Conservation (phyloP, 768 basidiomycete species). For the Termitomyces eurrhizus region DNA sequence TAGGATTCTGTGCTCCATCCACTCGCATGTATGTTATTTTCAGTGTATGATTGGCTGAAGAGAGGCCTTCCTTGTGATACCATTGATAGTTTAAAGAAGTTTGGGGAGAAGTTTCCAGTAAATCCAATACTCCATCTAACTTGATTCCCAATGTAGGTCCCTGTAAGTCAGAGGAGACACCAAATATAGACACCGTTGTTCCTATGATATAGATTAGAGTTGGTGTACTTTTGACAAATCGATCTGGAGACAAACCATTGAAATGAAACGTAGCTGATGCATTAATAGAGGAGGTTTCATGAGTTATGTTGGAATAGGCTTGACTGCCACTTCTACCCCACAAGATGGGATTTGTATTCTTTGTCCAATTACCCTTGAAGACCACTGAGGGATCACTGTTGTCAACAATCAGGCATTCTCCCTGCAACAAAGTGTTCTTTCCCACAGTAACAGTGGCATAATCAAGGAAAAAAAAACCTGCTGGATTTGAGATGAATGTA, state of each 20-base stretch:
- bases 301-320: neutral
- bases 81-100: no score
- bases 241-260: neutral
- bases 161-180: neutral
- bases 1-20: neutral
- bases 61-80: no score
- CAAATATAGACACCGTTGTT: neutral
- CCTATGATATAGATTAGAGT: neutral
- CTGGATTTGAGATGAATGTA: no score
- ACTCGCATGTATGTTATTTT: no score
- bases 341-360: neutral
- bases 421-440: neutral
- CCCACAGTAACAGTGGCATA: neutral
- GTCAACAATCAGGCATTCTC: no score
- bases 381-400: no score
- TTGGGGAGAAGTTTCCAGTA: neutral
- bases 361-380: neutral
- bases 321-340: neutral
- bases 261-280: neutral
- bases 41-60: no score
- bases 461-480: no score
- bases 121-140: rapidly evolving
- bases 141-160: no score
- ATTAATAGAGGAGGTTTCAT: neutral
- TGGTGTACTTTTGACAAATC: no score